Evolutionary conservation across 192 early-diverging fungal genomes (phyloP).

Genomic region (Umbelopsis ramanniana): DNA sequence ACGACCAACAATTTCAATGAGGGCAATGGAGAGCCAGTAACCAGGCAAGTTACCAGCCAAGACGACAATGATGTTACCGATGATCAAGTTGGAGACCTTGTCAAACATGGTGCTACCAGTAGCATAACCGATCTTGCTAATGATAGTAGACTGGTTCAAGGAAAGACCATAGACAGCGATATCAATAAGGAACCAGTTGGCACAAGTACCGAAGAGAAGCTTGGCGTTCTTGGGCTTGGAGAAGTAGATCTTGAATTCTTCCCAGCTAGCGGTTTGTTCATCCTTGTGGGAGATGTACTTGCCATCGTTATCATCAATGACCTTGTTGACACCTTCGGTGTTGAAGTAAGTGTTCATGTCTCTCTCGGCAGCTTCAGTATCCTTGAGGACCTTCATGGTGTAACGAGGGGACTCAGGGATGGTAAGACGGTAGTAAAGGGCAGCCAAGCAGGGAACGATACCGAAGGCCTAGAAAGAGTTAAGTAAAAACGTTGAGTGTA

Average conservation of each 20-base stretch:
- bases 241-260: constrained; percentile 64
- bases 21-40: constrained; percentile 86
- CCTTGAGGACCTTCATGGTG: constrained; percentile 47
- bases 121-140: constrained; percentile 66
- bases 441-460: constrained; percentile 74
- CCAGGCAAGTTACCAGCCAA: constrained; percentile 82
- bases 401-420: constrained; percentile 93
- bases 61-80: constrained; percentile 89
- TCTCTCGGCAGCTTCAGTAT: constrained; percentile 33
- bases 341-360: constrained; percentile 38
- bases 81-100: constrained; percentile 39
- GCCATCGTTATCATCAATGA: constrained; percentile 4
- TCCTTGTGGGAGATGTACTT: constrained; percentile 1
- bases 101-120: constrained; percentile 13
- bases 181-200: constrained; percentile 71
- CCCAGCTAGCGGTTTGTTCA: constrained; percentile 21
- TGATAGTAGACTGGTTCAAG: constrained; percentile 57
- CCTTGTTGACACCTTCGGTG: constrained; percentile 19
- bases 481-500: not conserved
- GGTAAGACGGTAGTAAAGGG: constrained; percentile 85
- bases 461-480: constrained; percentile 59
- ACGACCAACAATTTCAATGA: constrained; percentile 84
- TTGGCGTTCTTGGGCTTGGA: constrained; percentile 71
- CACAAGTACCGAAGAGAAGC: constrained; percentile 67
- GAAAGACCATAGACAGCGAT: constrained; percentile 53